Evolutionary conservation across 75 land plant species (phyloP).

Genomic region (Pinus taeda): DNA sequence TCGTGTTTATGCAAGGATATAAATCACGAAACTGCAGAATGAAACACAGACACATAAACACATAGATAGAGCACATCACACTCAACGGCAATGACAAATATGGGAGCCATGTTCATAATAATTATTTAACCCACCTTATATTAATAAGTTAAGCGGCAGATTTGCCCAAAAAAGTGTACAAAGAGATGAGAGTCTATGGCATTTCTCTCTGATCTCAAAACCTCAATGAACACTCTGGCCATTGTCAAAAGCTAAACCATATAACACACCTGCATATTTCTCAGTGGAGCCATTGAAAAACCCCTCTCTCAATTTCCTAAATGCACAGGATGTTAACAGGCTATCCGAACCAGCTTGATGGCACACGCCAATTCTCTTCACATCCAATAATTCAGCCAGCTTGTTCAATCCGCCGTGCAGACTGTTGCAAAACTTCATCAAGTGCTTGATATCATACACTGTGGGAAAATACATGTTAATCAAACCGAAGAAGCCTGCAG

Average conservation of each 20-base stretch:
- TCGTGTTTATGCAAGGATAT: too few relatives aligned
- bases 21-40: too few relatives aligned
- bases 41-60: too few relatives aligned
- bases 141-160: constrained; percentile 6
- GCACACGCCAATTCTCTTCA: constrained; percentile 49
- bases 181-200: background rate
- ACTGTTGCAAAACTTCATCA: constrained; percentile 55
- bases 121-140: background rate
- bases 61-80: too few relatives aligned
- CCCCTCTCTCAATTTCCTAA: constrained; percentile 46
- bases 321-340: constrained; percentile 48
- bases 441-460: constrained; percentile 60
- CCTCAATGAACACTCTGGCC: constrained; percentile 7
- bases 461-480: constrained; percentile 52
- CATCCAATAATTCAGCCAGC: constrained; percentile 54
- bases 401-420: constrained; percentile 59
- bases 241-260: constrained; percentile 45
- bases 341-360: constrained; percentile 77
- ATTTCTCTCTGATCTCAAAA: constrained; percentile 4
- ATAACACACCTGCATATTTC: constrained; percentile 62
- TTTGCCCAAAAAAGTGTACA: constrained; percentile 10
- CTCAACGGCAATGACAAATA: background rate
- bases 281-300: constrained; percentile 51
- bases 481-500: constrained; percentile 43
- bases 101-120: background rate